These are phyloP conservation scores for Drosera capensis DNA, from an alignment of 148 eudicot genomes.

Conservation along the genomic window DNA sequence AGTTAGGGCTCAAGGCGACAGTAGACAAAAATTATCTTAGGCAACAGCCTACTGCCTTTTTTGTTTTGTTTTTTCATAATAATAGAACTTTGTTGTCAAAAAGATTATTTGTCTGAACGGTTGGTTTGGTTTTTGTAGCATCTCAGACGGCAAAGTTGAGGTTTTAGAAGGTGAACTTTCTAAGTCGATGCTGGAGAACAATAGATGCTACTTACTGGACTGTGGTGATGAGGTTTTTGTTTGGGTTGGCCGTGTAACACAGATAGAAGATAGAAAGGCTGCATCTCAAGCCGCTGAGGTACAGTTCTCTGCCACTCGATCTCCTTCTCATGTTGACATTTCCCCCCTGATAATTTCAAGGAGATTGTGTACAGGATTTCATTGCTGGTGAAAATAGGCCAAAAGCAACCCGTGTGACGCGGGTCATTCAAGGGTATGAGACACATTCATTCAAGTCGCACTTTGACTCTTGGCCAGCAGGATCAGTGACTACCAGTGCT, in stretches of 20 bases:
- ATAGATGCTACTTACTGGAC: slow-evolving; percentile 74
- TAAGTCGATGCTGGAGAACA: slow-evolving; percentile 74
- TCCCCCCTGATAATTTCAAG: slow-evolving; percentile 9
- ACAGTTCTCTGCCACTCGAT: background rate
- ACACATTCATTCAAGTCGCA: slow-evolving; percentile 80
- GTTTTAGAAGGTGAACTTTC: slow-evolving; percentile 63
- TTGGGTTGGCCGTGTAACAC: slow-evolving; percentile 95
- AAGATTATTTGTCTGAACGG: background rate
- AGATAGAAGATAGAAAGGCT: slow-evolving; percentile 80
- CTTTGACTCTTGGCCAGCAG: slow-evolving; percentile 90
- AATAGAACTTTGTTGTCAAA: background rate
- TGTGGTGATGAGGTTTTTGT: slow-evolving; percentile 86
- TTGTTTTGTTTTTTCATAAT: too few species aligned
- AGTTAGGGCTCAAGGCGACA: too few species aligned
- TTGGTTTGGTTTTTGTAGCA: slow-evolving; percentile 34
- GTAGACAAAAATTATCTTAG: too few species aligned
- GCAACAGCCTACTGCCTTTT: too few species aligned
- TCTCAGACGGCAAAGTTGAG: slow-evolving; percentile 52
- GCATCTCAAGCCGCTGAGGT: slow-evolving; percentile 89
- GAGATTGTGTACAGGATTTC: slow-evolving; percentile 39
- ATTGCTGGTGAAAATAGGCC: slow-evolving; percentile 67
- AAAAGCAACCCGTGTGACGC: slow-evolving; percentile 68
- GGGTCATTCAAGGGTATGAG: slow-evolving; percentile 89
- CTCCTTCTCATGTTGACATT: background rate
- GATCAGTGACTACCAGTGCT: slow-evolving; percentile 54